phyloP scores from a whole-genome alignment of 78 protist genomes.

The Cavenderia fasciculata region DNA sequence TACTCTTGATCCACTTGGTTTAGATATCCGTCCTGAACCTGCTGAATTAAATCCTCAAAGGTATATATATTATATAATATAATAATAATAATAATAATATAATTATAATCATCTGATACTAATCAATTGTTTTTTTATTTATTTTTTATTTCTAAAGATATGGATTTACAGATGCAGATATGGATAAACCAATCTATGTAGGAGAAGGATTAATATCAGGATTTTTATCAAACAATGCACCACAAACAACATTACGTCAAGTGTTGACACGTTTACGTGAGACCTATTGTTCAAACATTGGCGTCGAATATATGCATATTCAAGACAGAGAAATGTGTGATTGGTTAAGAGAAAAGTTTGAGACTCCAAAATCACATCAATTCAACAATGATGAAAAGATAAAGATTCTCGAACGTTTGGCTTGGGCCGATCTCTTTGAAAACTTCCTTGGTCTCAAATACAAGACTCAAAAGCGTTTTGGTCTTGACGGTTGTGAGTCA shows the following conservation, averaged over 20 bases:
- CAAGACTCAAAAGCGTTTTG: slow-evolving; percentile 87
- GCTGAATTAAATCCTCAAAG: slow-evolving; percentile 62
- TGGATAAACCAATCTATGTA: slow-evolving; percentile 72
- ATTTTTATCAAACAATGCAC: slow-evolving; percentile 58
- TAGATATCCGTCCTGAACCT: slow-evolving; percentile 40
- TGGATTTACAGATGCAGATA: slow-evolving; percentile 82
- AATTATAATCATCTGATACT: neutral
- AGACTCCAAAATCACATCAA: slow-evolving; percentile 6
- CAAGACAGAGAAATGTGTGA: slow-evolving; percentile 82
- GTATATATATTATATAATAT: neutral
- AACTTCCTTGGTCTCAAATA: slow-evolving; percentile 36
- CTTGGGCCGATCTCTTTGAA: slow-evolving; percentile 88
- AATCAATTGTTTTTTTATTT: neutral
- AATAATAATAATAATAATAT: too few species aligned
- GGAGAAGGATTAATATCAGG: slow-evolving; percentile 75
- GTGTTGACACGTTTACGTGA: slow-evolving; percentile 51
- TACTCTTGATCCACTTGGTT: slow-evolving; percentile 69
- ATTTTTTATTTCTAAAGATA: slow-evolving; percentile 24
- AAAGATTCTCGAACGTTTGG: slow-evolving; percentile 78
- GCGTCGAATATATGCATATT: slow-evolving; percentile 83
- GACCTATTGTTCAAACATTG: slow-evolving; percentile 71
- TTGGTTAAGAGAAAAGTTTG: slow-evolving; percentile 81
- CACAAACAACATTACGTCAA: slow-evolving; percentile 75
- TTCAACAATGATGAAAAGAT: slow-evolving; percentile 53
- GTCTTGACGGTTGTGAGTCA: slow-evolving; percentile 96